These are phyloP conservation scores for Pythium periplocum DNA, from an alignment of 352 stramenopile species.

Conservation along the genomic window DNA sequence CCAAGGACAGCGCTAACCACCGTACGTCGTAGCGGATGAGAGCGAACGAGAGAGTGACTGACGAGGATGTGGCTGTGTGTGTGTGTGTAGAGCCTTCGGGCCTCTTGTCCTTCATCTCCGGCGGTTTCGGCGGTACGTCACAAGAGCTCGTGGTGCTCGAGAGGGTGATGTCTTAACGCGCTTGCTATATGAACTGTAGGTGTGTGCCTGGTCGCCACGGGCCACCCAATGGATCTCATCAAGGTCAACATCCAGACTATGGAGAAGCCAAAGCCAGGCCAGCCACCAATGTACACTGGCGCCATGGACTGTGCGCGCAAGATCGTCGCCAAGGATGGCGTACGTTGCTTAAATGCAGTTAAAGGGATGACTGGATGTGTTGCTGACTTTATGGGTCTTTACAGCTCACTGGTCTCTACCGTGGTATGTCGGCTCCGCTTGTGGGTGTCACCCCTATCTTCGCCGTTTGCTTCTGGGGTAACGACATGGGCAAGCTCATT, in stretches of 20 bases:
- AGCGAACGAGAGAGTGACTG: no score
- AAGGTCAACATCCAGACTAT: constrained; percentile 95
- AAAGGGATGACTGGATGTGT: no score
- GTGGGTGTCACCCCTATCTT: constrained; percentile 96
- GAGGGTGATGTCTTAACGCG: constrained; percentile 1
- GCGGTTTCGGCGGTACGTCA: constrained; percentile 86
- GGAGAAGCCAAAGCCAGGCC: constrained; percentile 52
- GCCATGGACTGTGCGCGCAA: constrained; percentile 89
- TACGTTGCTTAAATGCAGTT: constrained; percentile 25
- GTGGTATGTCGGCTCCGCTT: constrained; percentile 93
- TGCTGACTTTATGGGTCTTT: neutral
- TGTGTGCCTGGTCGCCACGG: constrained; percentile 89
- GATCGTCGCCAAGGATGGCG: constrained; percentile 90
- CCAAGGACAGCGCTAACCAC: no score
- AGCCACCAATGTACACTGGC: constrained; percentile 76
- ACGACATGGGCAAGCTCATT: constrained; percentile 94
- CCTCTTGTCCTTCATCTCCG: constrained; percentile 92
- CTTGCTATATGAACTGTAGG: constrained; percentile 23
- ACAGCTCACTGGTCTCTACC: constrained; percentile 86
- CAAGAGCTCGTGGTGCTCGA: neutral
- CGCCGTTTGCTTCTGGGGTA: constrained; percentile 96
- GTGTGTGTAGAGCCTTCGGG: constrained; percentile 57
- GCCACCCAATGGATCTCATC: constrained; percentile 94
- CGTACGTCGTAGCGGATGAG: no score
- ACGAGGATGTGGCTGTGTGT: neutral